A percentile compares a stretch with the other conserved stretches of the same genome.
phyloP scores from a whole-genome alignment of 345 rosid species.

The Populus pruinosa region DNA sequence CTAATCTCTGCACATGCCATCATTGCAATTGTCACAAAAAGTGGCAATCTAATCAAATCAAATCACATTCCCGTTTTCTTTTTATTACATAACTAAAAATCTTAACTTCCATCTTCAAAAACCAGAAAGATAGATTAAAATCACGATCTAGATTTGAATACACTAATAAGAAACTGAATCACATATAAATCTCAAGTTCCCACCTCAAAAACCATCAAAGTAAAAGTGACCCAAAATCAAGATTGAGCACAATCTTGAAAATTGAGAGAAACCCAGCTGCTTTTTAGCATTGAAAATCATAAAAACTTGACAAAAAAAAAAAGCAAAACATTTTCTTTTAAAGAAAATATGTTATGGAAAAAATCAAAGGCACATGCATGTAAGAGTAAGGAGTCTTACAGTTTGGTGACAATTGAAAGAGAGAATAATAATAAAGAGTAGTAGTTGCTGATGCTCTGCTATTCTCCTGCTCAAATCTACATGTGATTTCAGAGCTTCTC shows the following conservation, averaged over 20 bases:
- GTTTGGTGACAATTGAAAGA: no score
- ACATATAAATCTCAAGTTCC: not conserved
- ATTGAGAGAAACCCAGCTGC: not conserved
- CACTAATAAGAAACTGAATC: not conserved
- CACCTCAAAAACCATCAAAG: constrained; percentile 3
- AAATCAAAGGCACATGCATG: not conserved
- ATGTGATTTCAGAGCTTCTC: not conserved
- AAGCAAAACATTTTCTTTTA: no score
- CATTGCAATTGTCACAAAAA: not conserved
- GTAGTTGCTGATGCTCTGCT: not conserved
- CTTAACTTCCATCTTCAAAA: not conserved
- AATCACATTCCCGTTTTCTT: not conserved
- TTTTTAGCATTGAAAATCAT: not conserved
- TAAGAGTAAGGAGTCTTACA: not conserved
- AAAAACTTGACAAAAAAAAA: not conserved
- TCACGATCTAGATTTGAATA: not conserved
- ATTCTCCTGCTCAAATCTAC: not conserved
- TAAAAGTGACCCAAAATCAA: not conserved
- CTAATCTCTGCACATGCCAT: not conserved
- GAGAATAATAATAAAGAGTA: no score
- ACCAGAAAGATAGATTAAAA: not conserved
- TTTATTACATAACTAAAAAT: not conserved
- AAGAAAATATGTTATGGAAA: not conserved
- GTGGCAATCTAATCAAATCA: not conserved
- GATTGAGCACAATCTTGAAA: not conserved